Evolutionary conservation across 1,284 basidiomycete species (phyloP), one percentile per base, ranked within the genome.

Genomic region (Thecaphora thlaspeos): DNA sequence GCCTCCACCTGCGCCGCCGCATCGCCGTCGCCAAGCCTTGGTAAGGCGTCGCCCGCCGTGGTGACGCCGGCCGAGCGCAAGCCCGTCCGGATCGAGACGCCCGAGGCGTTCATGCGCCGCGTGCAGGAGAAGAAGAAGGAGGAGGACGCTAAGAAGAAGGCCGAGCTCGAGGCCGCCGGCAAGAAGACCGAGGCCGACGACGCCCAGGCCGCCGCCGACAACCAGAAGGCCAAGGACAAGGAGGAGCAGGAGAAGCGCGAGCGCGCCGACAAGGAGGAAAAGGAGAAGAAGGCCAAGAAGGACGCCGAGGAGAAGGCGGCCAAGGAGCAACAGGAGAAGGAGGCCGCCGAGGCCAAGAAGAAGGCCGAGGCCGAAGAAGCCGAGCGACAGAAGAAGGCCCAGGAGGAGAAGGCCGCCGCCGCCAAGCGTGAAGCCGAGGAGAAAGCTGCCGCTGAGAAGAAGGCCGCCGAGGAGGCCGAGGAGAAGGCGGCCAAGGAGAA

Each of bases 1-100:
- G n/a, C n/a, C n/a, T n/a, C n/a, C n/a, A n/a, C n/a, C n/a, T n/a
- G n/a, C n/a, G n/a, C n/a, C n/a, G n/a, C n/a, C n/a, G n/a, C n/a
- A n/a, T n/a, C n/a, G n/a, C n/a, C n/a, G n/a, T 56, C 60, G 37
- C 52, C 62, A 12, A 55, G 55, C 51, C 32, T 62, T 11, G 34
- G 61, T 15, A 51, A 47, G 41, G 58, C 53, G 21, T 41, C 56
- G 19, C 58, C 58, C 23, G 53, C 57, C 28, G 41, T 46, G 41
- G 53, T 56, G 18, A 43, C 52, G 52, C 54, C 64, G 42, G 59
- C 57, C 47, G 48, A 71, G 49, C 66, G 63, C 53, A 66, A 48
- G n/a, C 63, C 63, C 18, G 42, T 66, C 37, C 67, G 70, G 41
- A 60, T 73, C 22, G 71, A 75, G 61, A 75, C 73, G 3, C 61